A percentile compares a stretch with the other conserved stretches of the same genome.
phyloP scores from a whole-genome alignment of 352 stramenopile species.

The Plasmopara halstedii region DNA sequence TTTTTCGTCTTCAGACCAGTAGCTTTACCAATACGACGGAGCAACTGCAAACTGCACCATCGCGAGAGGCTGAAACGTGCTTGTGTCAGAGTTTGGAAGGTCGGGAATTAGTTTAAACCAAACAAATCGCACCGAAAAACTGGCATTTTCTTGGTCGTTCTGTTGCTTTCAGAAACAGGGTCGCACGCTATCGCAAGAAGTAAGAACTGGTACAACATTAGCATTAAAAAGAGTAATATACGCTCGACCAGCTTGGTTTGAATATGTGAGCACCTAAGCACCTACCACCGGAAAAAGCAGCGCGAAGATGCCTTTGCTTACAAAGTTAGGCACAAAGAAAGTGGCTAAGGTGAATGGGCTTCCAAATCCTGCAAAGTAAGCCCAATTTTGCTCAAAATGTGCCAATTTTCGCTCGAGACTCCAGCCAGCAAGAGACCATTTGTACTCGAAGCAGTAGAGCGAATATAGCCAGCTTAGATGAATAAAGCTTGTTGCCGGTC shows the following conservation, averaged over 20 bases:
- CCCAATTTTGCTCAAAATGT: constrained; percentile 83
- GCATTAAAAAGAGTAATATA: constrained; percentile 1
- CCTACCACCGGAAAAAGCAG: constrained; percentile 79
- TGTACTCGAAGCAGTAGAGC: constrained; percentile 89
- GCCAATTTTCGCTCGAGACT: constrained; percentile 70
- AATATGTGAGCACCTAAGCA: neutral
- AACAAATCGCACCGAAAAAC: constrained; percentile 51
- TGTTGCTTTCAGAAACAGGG: constrained; percentile 44
- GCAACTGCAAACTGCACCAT: constrained; percentile 76
- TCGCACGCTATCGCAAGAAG: constrained; percentile 77
- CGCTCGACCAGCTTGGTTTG: too few species aligned
- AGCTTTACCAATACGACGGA: constrained; percentile 72
- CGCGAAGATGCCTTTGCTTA: constrained; percentile 86
- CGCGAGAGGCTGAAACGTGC: constrained; percentile 51
- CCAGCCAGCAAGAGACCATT: constrained; percentile 83
- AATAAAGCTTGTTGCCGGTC: constrained; percentile 71
- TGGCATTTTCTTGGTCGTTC: constrained; percentile 44
- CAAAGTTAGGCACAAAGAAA: constrained; percentile 87
- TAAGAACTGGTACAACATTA: constrained; percentile 45
- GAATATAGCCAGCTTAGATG: constrained; percentile 85
- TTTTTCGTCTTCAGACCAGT: constrained; percentile 74
- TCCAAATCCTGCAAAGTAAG: constrained; percentile 83
- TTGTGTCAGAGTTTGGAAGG: neutral
- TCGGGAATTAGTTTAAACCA: neutral
- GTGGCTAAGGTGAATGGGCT: constrained; percentile 82